Evolutionary conservation across 352 stramenopile species (phyloP).

Genomic region (Phytophthora pisi): DNA sequence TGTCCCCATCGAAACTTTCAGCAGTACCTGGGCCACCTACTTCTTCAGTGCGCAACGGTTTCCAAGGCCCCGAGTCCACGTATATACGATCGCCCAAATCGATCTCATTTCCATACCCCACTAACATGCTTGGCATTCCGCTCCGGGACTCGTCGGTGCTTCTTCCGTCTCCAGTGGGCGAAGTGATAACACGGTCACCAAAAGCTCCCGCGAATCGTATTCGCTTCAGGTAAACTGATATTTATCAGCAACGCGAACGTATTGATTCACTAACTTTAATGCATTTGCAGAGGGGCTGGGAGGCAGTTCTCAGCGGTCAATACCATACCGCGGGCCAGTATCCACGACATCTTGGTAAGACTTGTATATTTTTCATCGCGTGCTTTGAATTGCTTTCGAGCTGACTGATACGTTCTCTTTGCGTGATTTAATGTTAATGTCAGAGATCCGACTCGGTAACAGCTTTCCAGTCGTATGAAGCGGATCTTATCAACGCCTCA

Average conservation of each 20-base stretch:
- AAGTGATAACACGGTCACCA: constrained; percentile 46
- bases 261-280: constrained; percentile 6
- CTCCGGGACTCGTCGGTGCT: constrained; percentile 37
- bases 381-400: not conserved
- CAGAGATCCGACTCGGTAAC: constrained; percentile 44
- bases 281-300: constrained; percentile 43
- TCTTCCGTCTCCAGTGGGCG: constrained; percentile 47
- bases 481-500: constrained; percentile 62
- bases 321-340: constrained; percentile 31
- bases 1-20: constrained; percentile 24
- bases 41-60: constrained; percentile 27
- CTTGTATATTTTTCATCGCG: not conserved
- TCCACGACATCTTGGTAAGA: constrained; percentile 53
- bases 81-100: constrained; percentile 33
- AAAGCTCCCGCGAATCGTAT: constrained; percentile 50
- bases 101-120: constrained; percentile 33
- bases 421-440: not conserved
- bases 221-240: constrained; percentile 47
- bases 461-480: constrained; percentile 49
- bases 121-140: constrained; percentile 23
- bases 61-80: constrained; percentile 18
- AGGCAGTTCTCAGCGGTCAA: constrained; percentile 63
- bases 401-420: constrained; percentile 4
- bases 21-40: constrained; percentile 20
- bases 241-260: not conserved